Evolutionary conservation across 2,329 filamentous ascomycete genomes (phyloP).

Genomic region (Apiospora hydei): DNA sequence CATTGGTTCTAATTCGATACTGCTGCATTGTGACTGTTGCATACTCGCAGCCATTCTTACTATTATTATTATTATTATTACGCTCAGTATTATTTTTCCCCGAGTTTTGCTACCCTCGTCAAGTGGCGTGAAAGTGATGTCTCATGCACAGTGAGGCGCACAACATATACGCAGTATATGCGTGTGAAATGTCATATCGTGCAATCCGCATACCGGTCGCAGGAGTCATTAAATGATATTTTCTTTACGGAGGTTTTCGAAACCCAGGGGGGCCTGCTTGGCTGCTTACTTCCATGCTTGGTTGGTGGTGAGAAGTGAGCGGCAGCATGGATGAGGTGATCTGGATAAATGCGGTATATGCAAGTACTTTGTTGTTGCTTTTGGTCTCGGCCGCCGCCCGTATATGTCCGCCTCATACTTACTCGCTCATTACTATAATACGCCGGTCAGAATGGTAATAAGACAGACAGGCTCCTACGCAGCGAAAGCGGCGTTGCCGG

Average conservation of each 20-base stretch:
- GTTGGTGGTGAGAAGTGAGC: conserved; percentile 1
- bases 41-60: background rate
- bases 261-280: background rate
- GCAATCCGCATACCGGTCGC: background rate
- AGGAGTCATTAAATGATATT: background rate
- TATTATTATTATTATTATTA: too few relatives aligned
- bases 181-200: conserved; percentile 15
- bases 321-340: background rate
- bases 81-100: background rate
- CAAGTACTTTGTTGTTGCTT: background rate
- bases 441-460: background rate
- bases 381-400: background rate
- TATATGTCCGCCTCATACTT: background rate
- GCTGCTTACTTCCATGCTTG: background rate
- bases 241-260: background rate
- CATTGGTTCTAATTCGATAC: background rate
- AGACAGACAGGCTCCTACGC: too few relatives aligned
- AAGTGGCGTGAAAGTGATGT: conserved; percentile 2
- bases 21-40: conserved; percentile 12
- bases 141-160: conserved; percentile 5
- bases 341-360: conserved; percentile 18
- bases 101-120: background rate
- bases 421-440: background rate
- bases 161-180: background rate
- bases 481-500: background rate